Base-by-base conservation (phyloP, 2,329 filamentous ascomycete genomes). In the Fusarium globosum region DNA sequence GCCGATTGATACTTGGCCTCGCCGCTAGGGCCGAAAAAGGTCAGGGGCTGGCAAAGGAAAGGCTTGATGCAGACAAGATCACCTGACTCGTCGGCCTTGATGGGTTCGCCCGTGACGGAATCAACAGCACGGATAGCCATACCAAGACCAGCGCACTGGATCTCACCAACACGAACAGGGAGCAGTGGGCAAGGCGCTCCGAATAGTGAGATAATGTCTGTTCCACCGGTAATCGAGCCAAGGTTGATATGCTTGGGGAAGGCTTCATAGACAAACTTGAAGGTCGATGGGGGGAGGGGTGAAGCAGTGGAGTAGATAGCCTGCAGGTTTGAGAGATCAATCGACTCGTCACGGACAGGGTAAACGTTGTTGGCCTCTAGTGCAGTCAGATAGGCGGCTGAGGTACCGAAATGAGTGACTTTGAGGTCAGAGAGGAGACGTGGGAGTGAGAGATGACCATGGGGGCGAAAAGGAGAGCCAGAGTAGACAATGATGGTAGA, bases 241-340 rank as follows among this genome's bases (percentile, higher is more conserved):
- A 98, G 89, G 82, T 98, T 96, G 74, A 98, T 87, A n/a, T 88
- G 85, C 0, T 88, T 79, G 4, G 95, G 94, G 79, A 98, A 97
- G 3, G 93, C 92, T 33, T 88, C 85, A 84, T 98, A 98, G 60
- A 98, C 91, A 79, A 97, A 98, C 65, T 90, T 87, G 82, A 98
- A 98, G 3, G 96, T 98, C 2, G 94, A 97, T 0, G 96, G 96
- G 1, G 96, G 95, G 4, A 99, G 86, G 7, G 96, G 95, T 2
- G 95, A 97, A 38, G 95, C 96, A 4, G 96, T 98, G 26, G 94
- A 97, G 85, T 98, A 98, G 68, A 99, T 94, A 8, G 95, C 94
- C 80, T 92, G 89, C 20, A 99, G 86, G 4, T 86, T 86, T 1
- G 87, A 87, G 30, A 96, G 87, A 67, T 90, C 86, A 18, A 91